phyloP scores from a whole-genome alignment of 2,329 filamentous ascomycete species.

The Claviceps fusiformis region DNA sequence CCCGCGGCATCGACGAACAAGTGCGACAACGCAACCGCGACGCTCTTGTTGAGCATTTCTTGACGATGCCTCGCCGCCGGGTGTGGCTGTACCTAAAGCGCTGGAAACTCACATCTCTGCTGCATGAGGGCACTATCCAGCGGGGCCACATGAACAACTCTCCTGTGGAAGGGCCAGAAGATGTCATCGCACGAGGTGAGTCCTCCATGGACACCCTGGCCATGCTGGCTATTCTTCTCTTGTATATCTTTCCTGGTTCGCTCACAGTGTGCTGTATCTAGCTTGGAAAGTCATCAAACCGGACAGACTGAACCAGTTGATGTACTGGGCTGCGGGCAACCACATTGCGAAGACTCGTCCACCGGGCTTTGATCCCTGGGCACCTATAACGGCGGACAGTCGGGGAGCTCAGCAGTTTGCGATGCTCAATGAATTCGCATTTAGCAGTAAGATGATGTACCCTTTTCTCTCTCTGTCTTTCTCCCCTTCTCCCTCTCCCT shows the following conservation, averaged over 20 bases:
- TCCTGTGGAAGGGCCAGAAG: not conserved
- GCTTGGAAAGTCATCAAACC: not conserved
- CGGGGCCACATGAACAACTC: not conserved
- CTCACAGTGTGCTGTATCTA: not conserved
- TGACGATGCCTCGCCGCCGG: not conserved
- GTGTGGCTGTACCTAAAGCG: not conserved
- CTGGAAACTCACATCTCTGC: not conserved
- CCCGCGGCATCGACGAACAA: not conserved
- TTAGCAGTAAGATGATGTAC: not conserved
- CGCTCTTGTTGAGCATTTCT: not conserved
- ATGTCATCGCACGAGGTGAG: not conserved
- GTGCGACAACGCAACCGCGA: not conserved
- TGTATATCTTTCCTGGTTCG: not conserved
- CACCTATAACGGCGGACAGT: not conserved
- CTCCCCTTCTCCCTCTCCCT: too few species aligned
- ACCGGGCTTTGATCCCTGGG: not conserved
- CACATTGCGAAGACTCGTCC: not conserved
- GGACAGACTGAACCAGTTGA: not conserved
- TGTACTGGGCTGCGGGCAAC: not conserved
- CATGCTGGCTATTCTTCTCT: not conserved
- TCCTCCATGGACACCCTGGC: not conserved
- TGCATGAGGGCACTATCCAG: too few species aligned
- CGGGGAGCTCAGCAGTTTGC: not conserved
- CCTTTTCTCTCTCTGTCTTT: too few species aligned
- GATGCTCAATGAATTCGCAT: not conserved